Evolutionary conservation across 306 rosid species (phyloP).

Genomic region (Styphnolobium japonicum): DNA sequence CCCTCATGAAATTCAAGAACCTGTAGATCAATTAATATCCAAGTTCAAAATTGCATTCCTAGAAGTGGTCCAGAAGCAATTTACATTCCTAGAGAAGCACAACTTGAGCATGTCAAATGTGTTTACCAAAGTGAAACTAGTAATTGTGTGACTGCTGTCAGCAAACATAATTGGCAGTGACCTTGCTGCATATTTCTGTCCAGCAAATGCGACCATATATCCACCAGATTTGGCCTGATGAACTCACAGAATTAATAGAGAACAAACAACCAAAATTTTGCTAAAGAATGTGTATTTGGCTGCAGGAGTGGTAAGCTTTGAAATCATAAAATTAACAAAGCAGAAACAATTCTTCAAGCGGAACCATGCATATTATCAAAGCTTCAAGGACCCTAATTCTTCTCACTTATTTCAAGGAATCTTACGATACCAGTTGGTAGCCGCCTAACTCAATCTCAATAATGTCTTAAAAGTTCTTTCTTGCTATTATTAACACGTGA

Average conservation of each 20-base stretch:
- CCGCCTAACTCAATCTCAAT: not conserved
- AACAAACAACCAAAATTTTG: not conserved
- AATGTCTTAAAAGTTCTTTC: not conserved
- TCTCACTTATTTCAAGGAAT: not conserved
- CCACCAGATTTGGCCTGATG: constrained; percentile 46
- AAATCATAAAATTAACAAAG: constrained; percentile 2
- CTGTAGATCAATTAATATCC: constrained; percentile 35
- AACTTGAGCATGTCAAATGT: not conserved
- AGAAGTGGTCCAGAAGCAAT: not conserved
- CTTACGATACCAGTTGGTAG: not conserved
- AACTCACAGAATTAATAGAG: not conserved
- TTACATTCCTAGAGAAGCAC: not conserved
- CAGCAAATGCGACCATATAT: constrained; percentile 92
- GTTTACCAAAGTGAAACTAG: constrained; percentile 82
- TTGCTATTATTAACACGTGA: not conserved
- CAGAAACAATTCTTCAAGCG: not conserved
- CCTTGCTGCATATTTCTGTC: constrained; percentile 92
- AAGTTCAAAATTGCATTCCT: not conserved
- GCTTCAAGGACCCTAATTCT: not conserved
- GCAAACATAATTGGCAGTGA: constrained; percentile 66
- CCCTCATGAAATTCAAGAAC: constrained; percentile 77
- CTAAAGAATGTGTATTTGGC: not conserved
- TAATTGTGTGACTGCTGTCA: constrained; percentile 55
- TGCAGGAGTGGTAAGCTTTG: not conserved
- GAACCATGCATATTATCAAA: not conserved